Conservation (phyloP, 805 yeast genomes). For the Metschnikowia anglica region DNA sequence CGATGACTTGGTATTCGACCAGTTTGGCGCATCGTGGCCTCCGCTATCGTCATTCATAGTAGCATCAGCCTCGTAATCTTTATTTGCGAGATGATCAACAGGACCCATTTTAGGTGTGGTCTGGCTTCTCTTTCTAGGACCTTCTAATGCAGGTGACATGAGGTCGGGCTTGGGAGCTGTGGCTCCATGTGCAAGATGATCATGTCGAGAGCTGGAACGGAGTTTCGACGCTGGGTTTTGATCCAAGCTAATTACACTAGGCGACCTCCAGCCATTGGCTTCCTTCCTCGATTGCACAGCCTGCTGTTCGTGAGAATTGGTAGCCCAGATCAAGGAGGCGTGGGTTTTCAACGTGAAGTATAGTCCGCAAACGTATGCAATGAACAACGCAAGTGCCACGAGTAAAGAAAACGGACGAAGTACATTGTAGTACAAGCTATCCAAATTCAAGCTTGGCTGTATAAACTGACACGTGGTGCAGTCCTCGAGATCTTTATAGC, state of each 20-base stretch:
- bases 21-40: conserved; percentile 96
- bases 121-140: conserved; percentile 5
- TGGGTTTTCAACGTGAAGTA: conserved; percentile 94
- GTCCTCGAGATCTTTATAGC: conserved; percentile 27
- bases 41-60: conserved; percentile 30
- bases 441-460: conserved; percentile 73
- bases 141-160: conserved; percentile 3
- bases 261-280: conserved; percentile 29
- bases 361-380: conserved; percentile 84
- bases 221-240: conserved; percentile 1
- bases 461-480: conserved; percentile 74
- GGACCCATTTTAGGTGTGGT: conserved; percentile 8
- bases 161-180: neutral
- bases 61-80: conserved; percentile 7
- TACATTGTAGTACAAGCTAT: conserved; percentile 61
- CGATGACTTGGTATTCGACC: conserved; percentile 86
- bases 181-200: neutral
- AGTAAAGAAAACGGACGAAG: conserved; percentile 78
- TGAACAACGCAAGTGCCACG: conserved; percentile 76
- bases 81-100: neutral
- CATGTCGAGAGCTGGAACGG: conserved; percentile 1
- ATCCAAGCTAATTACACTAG: conserved; percentile 38
- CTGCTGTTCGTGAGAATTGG: conserved; percentile 36
- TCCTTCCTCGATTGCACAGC: conserved; percentile 26
- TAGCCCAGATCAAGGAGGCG: conserved; percentile 94